phyloP scores from a whole-genome alignment of 192 early-diverging fungal species.

The Coemansia sp. region DNA sequence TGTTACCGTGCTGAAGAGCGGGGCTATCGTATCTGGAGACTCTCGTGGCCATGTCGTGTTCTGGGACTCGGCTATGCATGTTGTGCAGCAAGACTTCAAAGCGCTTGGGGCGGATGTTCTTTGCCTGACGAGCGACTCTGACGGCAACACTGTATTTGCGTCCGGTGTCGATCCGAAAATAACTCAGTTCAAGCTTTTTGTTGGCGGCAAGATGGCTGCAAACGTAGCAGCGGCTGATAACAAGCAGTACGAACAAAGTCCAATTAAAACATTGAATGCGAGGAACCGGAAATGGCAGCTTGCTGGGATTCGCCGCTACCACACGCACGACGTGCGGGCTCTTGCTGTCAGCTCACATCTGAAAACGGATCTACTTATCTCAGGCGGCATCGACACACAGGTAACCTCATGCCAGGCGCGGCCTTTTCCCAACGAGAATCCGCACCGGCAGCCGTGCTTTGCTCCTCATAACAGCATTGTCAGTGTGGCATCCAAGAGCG shows the following conservation, averaged over 20 bases:
- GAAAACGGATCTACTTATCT: conserved; percentile 69
- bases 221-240: neutral
- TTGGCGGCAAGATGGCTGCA: conserved; percentile 29
- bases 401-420: conserved; percentile 62
- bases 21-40: conserved; percentile 85
- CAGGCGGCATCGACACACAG: conserved; percentile 83
- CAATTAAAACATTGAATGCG: conserved; percentile 1
- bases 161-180: conserved; percentile 91
- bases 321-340: conserved; percentile 92
- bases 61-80: conserved; percentile 74
- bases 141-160: conserved; percentile 76
- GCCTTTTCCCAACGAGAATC: conserved; percentile 63
- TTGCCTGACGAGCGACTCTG: conserved; percentile 65
- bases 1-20: conserved; percentile 64
- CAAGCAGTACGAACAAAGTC: neutral
- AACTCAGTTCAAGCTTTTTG: conserved; percentile 61
- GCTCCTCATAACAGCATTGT: conserved; percentile 60
- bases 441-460: conserved; percentile 64
- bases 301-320: conserved; percentile 84
- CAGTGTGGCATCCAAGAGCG: conserved; percentile 64
- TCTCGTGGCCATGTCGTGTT: conserved; percentile 88
- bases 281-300: conserved; percentile 67
- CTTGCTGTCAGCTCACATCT: conserved; percentile 74
- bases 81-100: conserved; percentile 67
- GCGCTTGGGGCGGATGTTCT: conserved; percentile 88